These are phyloP conservation scores for Fusarium oxysporum DNA, from an alignment of 2,329 filamentous ascomycete genomes.

Conservation along the genomic window DNA sequence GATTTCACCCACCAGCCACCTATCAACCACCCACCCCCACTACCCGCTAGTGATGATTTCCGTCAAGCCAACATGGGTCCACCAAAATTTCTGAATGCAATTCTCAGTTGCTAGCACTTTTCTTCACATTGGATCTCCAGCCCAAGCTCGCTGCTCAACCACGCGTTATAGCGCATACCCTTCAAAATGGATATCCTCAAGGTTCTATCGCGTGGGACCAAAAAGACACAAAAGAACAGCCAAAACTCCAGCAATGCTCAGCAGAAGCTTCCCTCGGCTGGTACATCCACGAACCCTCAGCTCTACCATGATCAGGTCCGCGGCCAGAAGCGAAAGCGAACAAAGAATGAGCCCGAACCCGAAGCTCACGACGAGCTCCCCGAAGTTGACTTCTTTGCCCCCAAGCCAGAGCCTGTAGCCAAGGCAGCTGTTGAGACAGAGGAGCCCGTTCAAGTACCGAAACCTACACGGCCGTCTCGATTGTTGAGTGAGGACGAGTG, in stretches of 20 bases:
- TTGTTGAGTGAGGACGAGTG: constrained; percentile 76
- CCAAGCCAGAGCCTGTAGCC: constrained; percentile 52
- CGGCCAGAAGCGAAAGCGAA: constrained; percentile 68
- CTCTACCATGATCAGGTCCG: constrained; percentile 71
- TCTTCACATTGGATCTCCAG: constrained; percentile 21
- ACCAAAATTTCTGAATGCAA: constrained; percentile 44
- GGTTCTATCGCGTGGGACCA: constrained; percentile 77
- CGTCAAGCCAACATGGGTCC: constrained; percentile 28
- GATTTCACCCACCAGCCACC: constrained; percentile 6
- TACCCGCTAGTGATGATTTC: constrained; percentile 21
- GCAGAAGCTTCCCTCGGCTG: constrained; percentile 71
- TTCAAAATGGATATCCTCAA: constrained; percentile 76
- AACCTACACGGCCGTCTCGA: constrained; percentile 45
- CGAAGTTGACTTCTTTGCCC: constrained; percentile 70
- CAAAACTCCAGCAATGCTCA: constrained; percentile 46
- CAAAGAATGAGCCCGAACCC: constrained; percentile 50
- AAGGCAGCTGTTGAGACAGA: constrained; percentile 46
- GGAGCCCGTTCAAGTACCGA: constrained; percentile 44
- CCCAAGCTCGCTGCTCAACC: constrained; percentile 4
- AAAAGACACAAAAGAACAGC: constrained; percentile 59
- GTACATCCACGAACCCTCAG: constrained; percentile 74
- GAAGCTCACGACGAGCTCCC: constrained; percentile 52
- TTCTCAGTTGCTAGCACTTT: constrained; percentile 28
- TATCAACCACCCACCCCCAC: constrained; percentile 33
- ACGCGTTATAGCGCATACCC: constrained; percentile 1